Conservation (phyloP, 2,329 filamentous ascomycete species). For the Diplocarpon mali region DNA sequence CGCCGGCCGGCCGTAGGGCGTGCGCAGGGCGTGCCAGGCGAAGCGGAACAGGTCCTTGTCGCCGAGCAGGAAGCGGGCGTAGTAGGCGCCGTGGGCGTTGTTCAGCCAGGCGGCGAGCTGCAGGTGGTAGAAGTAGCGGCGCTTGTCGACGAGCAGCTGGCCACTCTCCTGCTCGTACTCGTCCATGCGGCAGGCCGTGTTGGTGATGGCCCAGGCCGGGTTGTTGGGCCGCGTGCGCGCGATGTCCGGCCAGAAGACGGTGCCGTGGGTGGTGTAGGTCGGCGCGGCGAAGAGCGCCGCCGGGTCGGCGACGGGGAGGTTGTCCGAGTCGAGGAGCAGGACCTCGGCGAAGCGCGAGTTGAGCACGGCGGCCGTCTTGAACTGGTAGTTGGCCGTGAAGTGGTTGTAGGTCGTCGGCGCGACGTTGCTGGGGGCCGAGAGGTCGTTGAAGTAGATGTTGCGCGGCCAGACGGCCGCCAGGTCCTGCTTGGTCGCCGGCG, state of each 20-base stretch:
- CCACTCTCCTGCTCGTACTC: conserved; percentile 29
- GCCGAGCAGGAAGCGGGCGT: conserved; percentile 25
- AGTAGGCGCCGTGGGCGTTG: conserved; percentile 21
- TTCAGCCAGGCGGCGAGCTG: conserved; percentile 29
- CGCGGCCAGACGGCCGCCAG: conserved; percentile 1
- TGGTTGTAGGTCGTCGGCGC: conserved; percentile 1
- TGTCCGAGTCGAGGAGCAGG: conserved; percentile 29
- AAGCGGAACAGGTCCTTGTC: conserved; percentile 28
- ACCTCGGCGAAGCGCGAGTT: conserved; percentile 29
- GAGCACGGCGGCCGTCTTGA: conserved; percentile 28
- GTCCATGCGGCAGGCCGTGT: conserved; percentile 28
- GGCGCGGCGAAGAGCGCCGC: conserved; percentile 24
- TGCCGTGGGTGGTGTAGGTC: conserved; percentile 22
- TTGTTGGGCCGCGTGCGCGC: conserved; percentile 21
- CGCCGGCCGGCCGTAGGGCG: conserved; percentile 1
- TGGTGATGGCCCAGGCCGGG: conserved; percentile 27
- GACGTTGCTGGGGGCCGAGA: conserved; percentile 2
- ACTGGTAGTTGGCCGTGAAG: conserved; percentile 19
- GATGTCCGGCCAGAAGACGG: conserved; percentile 30
- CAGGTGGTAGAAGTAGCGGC: conserved; percentile 29
- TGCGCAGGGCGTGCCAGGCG: conserved; percentile 7
- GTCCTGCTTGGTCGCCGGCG: not conserved
- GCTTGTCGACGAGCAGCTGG: conserved; percentile 29
- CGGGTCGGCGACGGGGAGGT: conserved; percentile 27
- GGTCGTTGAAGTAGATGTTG: conserved; percentile 6